These are phyloP conservation scores for Telfairia occidentalis DNA, from an alignment of 331 rosid species.

Conservation along the genomic window DNA sequence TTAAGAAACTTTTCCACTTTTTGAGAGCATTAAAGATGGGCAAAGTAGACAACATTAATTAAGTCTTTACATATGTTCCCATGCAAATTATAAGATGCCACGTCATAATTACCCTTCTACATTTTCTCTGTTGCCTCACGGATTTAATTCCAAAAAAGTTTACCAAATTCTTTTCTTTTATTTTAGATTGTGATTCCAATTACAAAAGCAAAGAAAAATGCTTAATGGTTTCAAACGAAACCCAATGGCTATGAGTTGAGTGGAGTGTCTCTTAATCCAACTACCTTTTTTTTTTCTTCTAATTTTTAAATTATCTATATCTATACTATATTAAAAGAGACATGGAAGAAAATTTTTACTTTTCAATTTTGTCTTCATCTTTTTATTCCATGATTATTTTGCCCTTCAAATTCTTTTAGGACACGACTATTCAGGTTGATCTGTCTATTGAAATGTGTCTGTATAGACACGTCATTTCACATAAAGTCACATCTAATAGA, in stretches of 20 bases:
- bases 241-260: background rate
- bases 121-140: background rate
- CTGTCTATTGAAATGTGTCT: too few species aligned
- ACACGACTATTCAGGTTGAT: too few species aligned
- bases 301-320: background rate
- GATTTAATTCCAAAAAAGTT: background rate
- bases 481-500: too few species aligned
- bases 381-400: too few species aligned
- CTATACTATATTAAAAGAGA: too few species aligned
- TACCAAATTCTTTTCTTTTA: background rate
- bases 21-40: background rate
- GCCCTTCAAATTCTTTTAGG: too few species aligned
- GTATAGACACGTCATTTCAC: too few species aligned
- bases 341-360: too few species aligned
- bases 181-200: background rate
- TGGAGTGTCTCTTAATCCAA: background rate
- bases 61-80: constrained; percentile 6
- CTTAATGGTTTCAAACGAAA: background rate
- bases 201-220: background rate
- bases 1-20: constrained; percentile 2
- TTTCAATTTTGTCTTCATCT: too few species aligned
- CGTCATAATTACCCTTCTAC: background rate
- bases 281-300: background rate
- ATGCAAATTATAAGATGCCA: background rate
- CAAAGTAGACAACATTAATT: background rate